Percentiles rank a stretch among this genome's conserved stretches.
Conservation (phyloP, 345 rosid genomes). For the Adansonia digitata region DNA sequence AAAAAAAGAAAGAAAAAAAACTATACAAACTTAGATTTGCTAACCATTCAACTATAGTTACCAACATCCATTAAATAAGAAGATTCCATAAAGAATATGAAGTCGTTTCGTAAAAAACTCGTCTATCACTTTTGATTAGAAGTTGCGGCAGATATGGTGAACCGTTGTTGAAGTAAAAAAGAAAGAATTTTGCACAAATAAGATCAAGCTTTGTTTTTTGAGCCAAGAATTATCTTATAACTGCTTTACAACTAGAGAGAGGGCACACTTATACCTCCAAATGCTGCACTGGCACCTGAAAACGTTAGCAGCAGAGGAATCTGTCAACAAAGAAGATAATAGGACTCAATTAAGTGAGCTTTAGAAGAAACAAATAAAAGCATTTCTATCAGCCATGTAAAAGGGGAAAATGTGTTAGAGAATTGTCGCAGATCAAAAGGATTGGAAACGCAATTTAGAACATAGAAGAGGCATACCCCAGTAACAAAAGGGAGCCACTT, state of each 20-base stretch:
- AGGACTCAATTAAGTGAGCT: not conserved
- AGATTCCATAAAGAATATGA: not conserved
- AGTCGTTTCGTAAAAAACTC: not conserved
- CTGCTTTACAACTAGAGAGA: not conserved
- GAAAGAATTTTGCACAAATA: not conserved
- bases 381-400: not conserved
- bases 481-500: constrained; percentile 78
- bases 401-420: not conserved
- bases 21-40: not conserved
- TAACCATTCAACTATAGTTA: not conserved
- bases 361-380: constrained; percentile 4
- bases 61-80: not conserved
- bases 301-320: constrained; percentile 68
- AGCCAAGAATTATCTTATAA: not conserved
- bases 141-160: not conserved
- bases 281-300: constrained; percentile 74
- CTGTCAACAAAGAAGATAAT: constrained; percentile 33
- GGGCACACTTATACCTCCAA: constrained; percentile 65
- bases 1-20: too few species aligned
- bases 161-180: not conserved
- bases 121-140: not conserved
- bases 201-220: not conserved
- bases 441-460: not conserved
- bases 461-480: constrained; percentile 42
- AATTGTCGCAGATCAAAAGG: not conserved